Percentiles rank a stretch among this genome's conserved stretches.
phyloP scores from a whole-genome alignment of 139 green algal genomes.

The Volvox africanus region DNA sequence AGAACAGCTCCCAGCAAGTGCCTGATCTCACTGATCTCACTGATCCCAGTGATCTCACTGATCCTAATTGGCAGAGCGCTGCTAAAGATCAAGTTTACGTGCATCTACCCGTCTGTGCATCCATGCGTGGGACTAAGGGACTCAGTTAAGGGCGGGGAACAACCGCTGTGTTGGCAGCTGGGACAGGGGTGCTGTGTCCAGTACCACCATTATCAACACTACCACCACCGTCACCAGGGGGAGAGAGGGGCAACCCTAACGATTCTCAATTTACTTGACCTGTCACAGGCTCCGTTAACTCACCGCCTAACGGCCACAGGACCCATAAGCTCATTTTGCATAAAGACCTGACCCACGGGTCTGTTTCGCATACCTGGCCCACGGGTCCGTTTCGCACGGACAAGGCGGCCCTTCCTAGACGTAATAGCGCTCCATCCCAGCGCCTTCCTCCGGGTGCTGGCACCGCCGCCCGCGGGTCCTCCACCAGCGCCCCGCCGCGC shows the following conservation, averaged over 20 bases:
- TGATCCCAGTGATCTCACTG: too few species aligned
- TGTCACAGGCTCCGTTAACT: neutral
- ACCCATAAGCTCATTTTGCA: too few species aligned
- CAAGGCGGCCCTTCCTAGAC: neutral
- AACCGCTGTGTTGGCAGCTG: neutral
- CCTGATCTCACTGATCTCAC: too few species aligned
- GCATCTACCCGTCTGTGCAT: neutral
- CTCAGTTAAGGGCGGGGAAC: too few species aligned
- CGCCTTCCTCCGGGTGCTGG: neutral
- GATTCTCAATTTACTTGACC: neutral
- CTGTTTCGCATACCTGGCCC: neutral
- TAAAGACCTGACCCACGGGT: too few species aligned
- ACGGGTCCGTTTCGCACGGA: neutral
- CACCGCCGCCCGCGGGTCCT: neutral
- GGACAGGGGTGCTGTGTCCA: neutral
- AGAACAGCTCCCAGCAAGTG: too few species aligned
- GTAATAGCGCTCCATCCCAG: neutral
- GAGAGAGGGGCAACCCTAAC: too few species aligned
- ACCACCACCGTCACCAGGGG: neutral
- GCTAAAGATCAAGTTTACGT: too few species aligned
- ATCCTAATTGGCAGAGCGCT: too few species aligned
- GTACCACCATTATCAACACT: neutral
- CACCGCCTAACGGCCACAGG: neutral
- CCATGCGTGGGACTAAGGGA: too few species aligned
- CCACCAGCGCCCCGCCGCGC: neutral